Evolutionary conservation across 768 basidiomycete species (phyloP), one percentile per base, ranked within the genome.

Genomic region (Pleurotus tuber-regium): DNA sequence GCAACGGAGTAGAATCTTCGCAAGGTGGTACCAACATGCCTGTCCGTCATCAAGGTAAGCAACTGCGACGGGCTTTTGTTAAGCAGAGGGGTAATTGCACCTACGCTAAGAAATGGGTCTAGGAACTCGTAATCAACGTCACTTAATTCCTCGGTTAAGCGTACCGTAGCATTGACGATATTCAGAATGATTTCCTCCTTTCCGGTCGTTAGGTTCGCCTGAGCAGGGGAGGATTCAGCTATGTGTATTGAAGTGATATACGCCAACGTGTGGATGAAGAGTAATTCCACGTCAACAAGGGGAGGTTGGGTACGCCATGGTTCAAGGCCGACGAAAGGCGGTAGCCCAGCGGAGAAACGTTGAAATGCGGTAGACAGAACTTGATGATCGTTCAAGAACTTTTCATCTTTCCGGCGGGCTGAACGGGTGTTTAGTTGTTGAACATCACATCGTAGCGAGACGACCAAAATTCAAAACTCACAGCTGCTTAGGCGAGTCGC

Each of bases 71-170:
- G n/a, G 33, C 25, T 26, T 21, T n/a, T 3, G 7, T 21, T 10
- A 9, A 18, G n/a, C 10, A 16, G 19, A 19, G 12, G 11, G 14
- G 3, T 12, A 19, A 19, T 42, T 11, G 33, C 30, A 75, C 80
- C 58, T 57, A 82, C 82, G 31, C 74, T 70, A 18, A 80, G 65
- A 33, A 78, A 73, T 4, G 82, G 80, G 65, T 83, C 80, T 14
- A 83, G 62, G 54, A 70, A 75, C 50, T 71, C 69, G 59, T 79
- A 83, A 57, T 83, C 82, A 4, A 63, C 68, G 24, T 78, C 77
- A 43, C 60, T 63, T 16, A 83, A 67, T 33, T 77, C 70, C 21
- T 72, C 70, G 24, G 83, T 70, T 18, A 80, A 67, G 23, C 68
- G 62, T 16, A 75, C 66, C 6, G 80, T 62, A 4, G 73, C 64